Evolutionary conservation across 768 basidiomycete genomes (phyloP), one percentile per base, ranked within the genome.

Genomic region (Auricularia auricula-judae): DNA sequence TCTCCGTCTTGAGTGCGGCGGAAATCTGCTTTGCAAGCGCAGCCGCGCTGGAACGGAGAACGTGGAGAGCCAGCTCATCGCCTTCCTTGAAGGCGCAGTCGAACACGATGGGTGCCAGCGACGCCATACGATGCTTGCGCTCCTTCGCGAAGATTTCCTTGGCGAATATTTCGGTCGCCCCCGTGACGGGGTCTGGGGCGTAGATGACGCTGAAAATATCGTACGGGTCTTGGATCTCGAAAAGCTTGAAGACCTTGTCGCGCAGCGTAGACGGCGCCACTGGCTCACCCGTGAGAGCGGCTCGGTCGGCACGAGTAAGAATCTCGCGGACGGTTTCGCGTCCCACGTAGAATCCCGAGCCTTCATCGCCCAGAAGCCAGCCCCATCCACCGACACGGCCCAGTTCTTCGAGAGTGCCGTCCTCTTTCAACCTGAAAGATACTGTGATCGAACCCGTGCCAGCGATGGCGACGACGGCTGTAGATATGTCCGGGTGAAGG

Each of bases 291-390:
- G 36, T 43, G 47, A 68, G 62, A 4, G 63, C 29, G 10, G 54
- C 34, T 23, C 29, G 53, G 63, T 68, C 68, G 12, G 67, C 60
- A 21, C 62, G 61, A 5, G 51, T 43, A 29, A 71, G 63, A 35
- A 92, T 80, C 66, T 87, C 81, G 3, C 91, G 86, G 23, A 92
- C 71, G 0, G 90, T 81, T 70, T 89, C 88, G 43, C 88, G 79
- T 4, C 91, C 91, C 65, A 92, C 86, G 70, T 87, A 82, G 69
- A 83, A 93, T 11, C 91, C 91, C 23, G 89, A 85, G 11, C 91
- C 91, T 71, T 92, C 90, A 71, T 92, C 90, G 5, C 90, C 89
- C 11, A 91, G 77, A 21, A 91, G 84, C 88, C 89, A 91, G 0
- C 90, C 89, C 87, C 87, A 91, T 1, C 90, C 89, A 3, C 90